Evolutionary conservation across 225 moss, liverwort and hornwort species (phyloP).

Genomic region (Straminergon stramineum): DNA sequence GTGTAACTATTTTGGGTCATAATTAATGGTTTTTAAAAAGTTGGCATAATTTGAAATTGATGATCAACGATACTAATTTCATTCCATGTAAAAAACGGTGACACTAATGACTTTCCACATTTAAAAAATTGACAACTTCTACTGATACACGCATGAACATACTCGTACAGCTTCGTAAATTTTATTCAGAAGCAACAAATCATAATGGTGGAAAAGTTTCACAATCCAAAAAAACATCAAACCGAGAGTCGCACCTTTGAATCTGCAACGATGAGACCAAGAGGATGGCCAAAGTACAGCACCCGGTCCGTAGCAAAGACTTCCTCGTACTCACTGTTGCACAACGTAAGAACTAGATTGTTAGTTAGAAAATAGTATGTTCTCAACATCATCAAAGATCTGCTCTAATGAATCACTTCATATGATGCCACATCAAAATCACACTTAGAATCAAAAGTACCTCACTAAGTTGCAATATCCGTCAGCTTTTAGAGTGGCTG

Average conservation of each 20-base stretch:
- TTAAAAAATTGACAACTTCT: not conserved
- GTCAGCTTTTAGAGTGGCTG: constrained; percentile 54
- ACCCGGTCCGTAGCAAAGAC: constrained; percentile 59
- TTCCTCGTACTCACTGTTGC: constrained; percentile 74
- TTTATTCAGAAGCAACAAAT: not conserved
- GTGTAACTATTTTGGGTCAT: not conserved
- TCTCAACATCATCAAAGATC: not conserved
- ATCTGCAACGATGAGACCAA: constrained; percentile 79
- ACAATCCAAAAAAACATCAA: not conserved
- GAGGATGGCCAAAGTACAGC: constrained; percentile 57
- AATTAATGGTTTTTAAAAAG: not conserved
- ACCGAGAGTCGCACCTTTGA: constrained; percentile 42
- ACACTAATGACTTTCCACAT: not conserved
- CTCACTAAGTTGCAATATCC: constrained; percentile 80
- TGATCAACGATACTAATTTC: not conserved
- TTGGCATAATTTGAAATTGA: not conserved
- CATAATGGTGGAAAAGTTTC: not conserved
- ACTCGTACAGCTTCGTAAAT: not conserved
- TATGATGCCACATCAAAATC: not conserved
- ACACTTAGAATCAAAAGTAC: constrained; percentile 14
- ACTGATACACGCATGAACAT: not conserved
- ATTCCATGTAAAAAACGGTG: not conserved
- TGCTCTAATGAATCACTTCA: not conserved
- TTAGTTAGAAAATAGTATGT: not conserved
- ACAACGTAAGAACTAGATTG: not conserved